Conservation (phyloP, 129 eudicot species). For the Artemisia tridentata region DNA sequence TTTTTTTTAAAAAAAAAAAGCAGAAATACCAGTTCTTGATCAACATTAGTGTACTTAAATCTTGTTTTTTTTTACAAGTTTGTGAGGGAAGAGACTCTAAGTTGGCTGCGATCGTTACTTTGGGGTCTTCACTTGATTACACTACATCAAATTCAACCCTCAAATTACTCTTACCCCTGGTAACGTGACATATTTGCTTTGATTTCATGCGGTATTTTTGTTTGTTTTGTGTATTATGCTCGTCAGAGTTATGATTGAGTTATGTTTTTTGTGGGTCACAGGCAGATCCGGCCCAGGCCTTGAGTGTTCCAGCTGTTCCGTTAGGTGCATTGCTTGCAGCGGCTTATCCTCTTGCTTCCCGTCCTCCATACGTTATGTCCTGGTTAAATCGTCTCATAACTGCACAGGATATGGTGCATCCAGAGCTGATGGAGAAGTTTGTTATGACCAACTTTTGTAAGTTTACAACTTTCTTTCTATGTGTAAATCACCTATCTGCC, state of each 20-base stretch:
- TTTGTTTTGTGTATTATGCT: no score
- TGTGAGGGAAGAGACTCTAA: slow-evolving; percentile 41
- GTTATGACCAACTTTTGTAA: slow-evolving; percentile 68
- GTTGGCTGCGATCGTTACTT: slow-evolving; percentile 58
- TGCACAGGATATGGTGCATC: slow-evolving; percentile 65
- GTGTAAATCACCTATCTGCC: not conserved
- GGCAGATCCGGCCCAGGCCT: slow-evolving; percentile 70
- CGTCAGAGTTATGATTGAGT: not conserved
- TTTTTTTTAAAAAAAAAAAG: not conserved
- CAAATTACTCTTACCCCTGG: slow-evolving; percentile 56
- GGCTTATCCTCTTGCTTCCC: slow-evolving; percentile 69
- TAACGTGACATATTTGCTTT: slow-evolving; percentile 22
- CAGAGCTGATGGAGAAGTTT: slow-evolving; percentile 70
- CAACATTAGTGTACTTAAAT: slow-evolving; percentile 14
- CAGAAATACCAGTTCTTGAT: slow-evolving; percentile 5
- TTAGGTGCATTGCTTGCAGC: slow-evolving; percentile 68
- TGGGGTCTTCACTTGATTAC: slow-evolving; percentile 75
- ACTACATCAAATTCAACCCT: slow-evolving; percentile 66
- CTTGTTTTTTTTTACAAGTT: slow-evolving; percentile 32
- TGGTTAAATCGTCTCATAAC: slow-evolving; percentile 70
- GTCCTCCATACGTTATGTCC: slow-evolving; percentile 68
- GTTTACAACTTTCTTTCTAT: slow-evolving; percentile 24
- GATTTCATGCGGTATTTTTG: slow-evolving; percentile 14
- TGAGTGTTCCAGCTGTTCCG: slow-evolving; percentile 64
- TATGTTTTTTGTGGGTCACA: slow-evolving; percentile 23